phyloP scores from a whole-genome alignment of 495 filamentous ascomycete species.

The Penicillium lividum region DNA sequence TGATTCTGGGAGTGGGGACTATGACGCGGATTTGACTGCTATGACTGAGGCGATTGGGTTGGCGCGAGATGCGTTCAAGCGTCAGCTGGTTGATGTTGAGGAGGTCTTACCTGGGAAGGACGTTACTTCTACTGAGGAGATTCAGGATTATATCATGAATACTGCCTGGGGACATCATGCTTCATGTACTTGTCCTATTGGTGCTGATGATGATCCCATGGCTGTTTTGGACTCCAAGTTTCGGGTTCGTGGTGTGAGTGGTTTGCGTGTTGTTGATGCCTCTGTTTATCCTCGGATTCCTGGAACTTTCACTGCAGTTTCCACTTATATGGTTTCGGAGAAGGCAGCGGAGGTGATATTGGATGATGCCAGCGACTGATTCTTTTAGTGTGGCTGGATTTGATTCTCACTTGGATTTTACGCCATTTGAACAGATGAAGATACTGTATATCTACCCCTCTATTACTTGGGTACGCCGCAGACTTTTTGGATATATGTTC shows the following conservation, averaged over 20 bases:
- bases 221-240: constrained; percentile 61
- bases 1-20: constrained; percentile 37
- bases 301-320: constrained; percentile 57
- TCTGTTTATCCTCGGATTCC: constrained; percentile 59
- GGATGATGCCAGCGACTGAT: too few relatives aligned
- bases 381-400: too few relatives aligned
- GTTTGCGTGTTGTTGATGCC: constrained; percentile 63
- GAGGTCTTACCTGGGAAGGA: constrained; percentile 51
- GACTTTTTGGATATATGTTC: too few relatives aligned
- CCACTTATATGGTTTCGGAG: constrained; percentile 63
- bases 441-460: too few relatives aligned
- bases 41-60: constrained; percentile 50
- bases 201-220: constrained; percentile 54
- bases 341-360: constrained; percentile 54
- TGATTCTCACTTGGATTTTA: too few relatives aligned
- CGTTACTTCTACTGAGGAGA: constrained; percentile 38
- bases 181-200: constrained; percentile 60
- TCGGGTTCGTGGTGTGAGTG: constrained; percentile 52
- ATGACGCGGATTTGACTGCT: constrained; percentile 46
- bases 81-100: constrained; percentile 27
- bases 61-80: constrained; percentile 40
- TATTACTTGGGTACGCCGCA: too few relatives aligned
- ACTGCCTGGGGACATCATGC: constrained; percentile 62
- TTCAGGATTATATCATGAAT: constrained; percentile 52
- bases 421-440: too few relatives aligned